Conservation (phyloP, 2,329 filamentous ascomycete species). For the Cryphonectria radicalis region DNA sequence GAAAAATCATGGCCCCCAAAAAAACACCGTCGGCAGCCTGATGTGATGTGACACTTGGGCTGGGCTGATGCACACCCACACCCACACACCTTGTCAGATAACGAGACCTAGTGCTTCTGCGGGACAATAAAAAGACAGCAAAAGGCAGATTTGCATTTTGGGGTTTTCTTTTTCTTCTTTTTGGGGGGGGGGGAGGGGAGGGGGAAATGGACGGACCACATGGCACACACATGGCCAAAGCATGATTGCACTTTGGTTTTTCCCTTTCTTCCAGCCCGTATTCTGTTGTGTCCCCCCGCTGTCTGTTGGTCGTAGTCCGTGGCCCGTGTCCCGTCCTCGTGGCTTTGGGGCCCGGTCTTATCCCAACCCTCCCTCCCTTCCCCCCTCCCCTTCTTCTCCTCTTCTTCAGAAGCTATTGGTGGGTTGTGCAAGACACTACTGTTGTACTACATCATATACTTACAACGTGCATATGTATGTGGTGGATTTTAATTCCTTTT, state of each 20-base stretch:
- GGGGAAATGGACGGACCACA: constrained; percentile 10
- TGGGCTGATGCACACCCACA: not conserved
- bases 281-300: too few species aligned
- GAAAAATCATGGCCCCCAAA: not conserved
- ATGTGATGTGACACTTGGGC: not conserved
- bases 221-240: constrained; percentile 23
- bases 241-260: not conserved
- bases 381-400: too few species aligned
- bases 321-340: not conserved
- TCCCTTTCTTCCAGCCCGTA: not conserved
- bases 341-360: too few species aligned
- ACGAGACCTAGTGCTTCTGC: not conserved
- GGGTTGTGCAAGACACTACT: not conserved
- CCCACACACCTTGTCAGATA: not conserved
- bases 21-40: not conserved
- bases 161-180: too few species aligned
- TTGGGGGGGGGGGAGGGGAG: not conserved
- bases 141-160: not conserved
- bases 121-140: not conserved
- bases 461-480: not conserved
- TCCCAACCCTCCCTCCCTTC: too few species aligned
- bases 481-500: not conserved
- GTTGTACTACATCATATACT: not conserved
- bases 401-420: not conserved
- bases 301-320: not conserved